Conservation (phyloP, 2,329 filamentous ascomycete species). For the Monosporascus sp. region DNA sequence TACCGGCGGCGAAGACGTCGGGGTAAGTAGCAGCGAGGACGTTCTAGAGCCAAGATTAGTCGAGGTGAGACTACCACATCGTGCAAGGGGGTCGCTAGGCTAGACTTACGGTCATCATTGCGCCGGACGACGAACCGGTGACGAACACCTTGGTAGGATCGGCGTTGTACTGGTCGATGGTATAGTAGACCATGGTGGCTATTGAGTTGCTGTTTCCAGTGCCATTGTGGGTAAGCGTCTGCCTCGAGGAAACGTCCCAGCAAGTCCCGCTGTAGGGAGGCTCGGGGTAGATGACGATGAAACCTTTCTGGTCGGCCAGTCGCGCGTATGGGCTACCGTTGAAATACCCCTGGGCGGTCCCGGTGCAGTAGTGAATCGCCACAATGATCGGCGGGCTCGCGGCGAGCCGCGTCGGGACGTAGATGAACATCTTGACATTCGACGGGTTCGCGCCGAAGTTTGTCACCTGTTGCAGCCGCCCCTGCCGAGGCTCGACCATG, state of each 20-base stretch:
- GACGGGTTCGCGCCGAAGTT: conserved; percentile 32
- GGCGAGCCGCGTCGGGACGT: conserved; percentile 31
- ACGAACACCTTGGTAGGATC: conserved; percentile 49
- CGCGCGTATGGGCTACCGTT: conserved; percentile 41
- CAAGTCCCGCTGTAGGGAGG: conserved; percentile 45
- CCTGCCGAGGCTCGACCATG: neutral
- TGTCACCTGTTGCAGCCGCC: conserved; percentile 18
- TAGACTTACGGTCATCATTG: conserved; percentile 43
- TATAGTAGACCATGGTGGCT: conserved; percentile 55
- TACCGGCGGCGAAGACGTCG: conserved; percentile 40
- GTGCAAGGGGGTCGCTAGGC: no score
- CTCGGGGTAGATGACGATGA: conserved; percentile 51
- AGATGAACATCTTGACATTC: conserved; percentile 41
- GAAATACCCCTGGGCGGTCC: conserved; percentile 45
- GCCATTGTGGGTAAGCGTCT: conserved; percentile 49
- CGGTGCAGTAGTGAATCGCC: conserved; percentile 50
- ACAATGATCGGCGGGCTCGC: conserved; percentile 43
- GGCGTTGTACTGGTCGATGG: conserved; percentile 46
- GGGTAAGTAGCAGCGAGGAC: conserved; percentile 44
- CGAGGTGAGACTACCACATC: no score
- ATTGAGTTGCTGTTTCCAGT: conserved; percentile 53
- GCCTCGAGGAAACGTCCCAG: conserved; percentile 44
- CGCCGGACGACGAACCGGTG: conserved; percentile 44
- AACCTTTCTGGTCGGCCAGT: conserved; percentile 34
- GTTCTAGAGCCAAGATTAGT: conserved; percentile 20